phyloP scores from a whole-genome alignment of 768 basidiomycete genomes.

The Suillus brevipes region DNA sequence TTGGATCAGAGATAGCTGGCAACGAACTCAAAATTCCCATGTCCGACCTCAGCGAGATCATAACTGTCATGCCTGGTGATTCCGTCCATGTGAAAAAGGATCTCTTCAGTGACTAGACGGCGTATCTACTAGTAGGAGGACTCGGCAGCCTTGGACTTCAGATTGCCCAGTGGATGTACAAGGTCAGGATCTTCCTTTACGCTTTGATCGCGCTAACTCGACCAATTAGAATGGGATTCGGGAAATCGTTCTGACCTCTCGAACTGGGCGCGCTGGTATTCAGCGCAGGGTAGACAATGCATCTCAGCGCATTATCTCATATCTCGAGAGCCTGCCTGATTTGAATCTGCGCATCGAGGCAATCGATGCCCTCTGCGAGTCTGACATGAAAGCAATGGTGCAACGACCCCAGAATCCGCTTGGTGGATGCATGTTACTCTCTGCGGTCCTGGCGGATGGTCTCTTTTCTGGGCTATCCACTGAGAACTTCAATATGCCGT shows the following conservation, averaged over 20 bases:
- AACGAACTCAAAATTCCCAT: not conserved
- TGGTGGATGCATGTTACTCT: slow-evolving; percentile 4
- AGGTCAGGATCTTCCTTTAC: not conserved
- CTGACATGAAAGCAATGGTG: not conserved
- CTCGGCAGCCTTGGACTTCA: slow-evolving; percentile 25
- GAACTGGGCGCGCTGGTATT: slow-evolving; percentile 18
- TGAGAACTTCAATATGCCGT: slow-evolving; percentile 28
- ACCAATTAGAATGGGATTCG: slow-evolving; percentile 21
- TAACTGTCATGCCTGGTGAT: not conserved
- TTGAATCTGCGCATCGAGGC: not conserved
- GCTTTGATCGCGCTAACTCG: not conserved
- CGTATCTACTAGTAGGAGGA: slow-evolving; percentile 26
- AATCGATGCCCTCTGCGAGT: not conserved
- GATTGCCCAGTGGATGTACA: slow-evolving; percentile 35
- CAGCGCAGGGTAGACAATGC: not conserved
- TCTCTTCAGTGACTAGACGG: slow-evolving; percentile 32
- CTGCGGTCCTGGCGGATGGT: not conserved
- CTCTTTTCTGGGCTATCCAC: not conserved
- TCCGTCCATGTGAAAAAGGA: slow-evolving; percentile 14
- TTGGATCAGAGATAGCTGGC: not conserved
- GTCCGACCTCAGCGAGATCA: not conserved
- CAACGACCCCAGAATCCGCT: not conserved
- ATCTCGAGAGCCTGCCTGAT: not conserved
- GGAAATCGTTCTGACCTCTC: slow-evolving; percentile 32
- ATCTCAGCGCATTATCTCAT: not conserved